These are phyloP conservation scores for Nakataea oryzae DNA, from an alignment of 2,329 filamentous ascomycete species.

Conservation along the genomic window DNA sequence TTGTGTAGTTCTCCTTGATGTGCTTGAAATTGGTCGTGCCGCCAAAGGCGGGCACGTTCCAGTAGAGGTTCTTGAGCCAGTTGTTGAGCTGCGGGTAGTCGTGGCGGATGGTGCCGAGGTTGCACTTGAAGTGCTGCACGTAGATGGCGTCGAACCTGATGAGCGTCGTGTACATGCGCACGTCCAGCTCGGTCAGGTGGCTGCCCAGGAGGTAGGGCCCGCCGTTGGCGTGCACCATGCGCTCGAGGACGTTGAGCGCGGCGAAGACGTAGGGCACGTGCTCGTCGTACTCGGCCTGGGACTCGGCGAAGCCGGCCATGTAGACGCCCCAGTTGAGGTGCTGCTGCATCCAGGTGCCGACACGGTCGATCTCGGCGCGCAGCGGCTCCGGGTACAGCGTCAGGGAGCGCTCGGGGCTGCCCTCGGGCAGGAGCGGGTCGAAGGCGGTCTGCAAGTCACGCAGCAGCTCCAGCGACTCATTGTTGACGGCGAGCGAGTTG, in stretches of 20 bases:
- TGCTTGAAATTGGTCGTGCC: constrained; percentile 55
- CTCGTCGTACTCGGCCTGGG: constrained; percentile 44
- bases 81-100: constrained; percentile 50
- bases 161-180: constrained; percentile 45
- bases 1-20: constrained; percentile 56
- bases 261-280: constrained; percentile 45
- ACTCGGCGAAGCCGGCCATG: constrained; percentile 46
- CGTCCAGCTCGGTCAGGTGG: constrained; percentile 47
- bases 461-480: constrained; percentile 48
- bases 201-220: constrained; percentile 46
- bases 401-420: constrained; percentile 22
- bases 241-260: constrained; percentile 48
- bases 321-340: constrained; percentile 52
- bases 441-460: constrained; percentile 48
- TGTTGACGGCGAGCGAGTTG: constrained; percentile 44
- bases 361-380: constrained; percentile 36
- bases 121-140: constrained; percentile 58
- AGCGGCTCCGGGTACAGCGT: constrained; percentile 43
- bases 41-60: constrained; percentile 40
- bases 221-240: constrained; percentile 18
- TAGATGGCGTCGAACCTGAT: constrained; percentile 53
- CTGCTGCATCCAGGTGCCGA: constrained; percentile 41
- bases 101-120: constrained; percentile 48
- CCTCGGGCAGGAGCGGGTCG: constrained; percentile 30
- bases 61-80: constrained; percentile 50